These are phyloP conservation scores for Capsicum baccatum DNA, from an alignment of 257 asterid genomes.

Conservation along the genomic window DNA sequence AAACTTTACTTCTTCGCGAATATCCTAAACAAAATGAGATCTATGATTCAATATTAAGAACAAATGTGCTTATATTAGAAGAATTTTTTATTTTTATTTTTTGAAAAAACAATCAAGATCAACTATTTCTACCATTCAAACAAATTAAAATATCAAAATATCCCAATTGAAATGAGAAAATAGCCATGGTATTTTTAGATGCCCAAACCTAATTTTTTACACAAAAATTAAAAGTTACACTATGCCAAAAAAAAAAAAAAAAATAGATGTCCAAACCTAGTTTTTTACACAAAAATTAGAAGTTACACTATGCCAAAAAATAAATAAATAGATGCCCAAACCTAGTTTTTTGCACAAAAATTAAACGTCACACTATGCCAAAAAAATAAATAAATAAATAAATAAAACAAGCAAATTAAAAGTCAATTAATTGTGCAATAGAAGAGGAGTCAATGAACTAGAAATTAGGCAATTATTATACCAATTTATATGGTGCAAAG, in stretches of 20 bases:
- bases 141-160: neutral
- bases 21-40: neutral
- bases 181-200: neutral
- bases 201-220: neutral
- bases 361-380: neutral
- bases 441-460: constrained; percentile 13
- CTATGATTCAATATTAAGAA: neutral
- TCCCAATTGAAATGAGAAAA: neutral
- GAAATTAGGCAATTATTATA: neutral
- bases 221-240: neutral
- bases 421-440: neutral
- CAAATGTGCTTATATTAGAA: neutral
- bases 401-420: neutral
- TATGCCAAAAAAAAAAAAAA: neutral
- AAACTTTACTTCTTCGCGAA: neutral
- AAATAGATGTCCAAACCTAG: neutral
- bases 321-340: neutral
- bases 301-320: neutral
- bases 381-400: too few relatives aligned
- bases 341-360: neutral
- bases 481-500: constrained; percentile 8
- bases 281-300: neutral
- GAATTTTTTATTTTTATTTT: neutral
- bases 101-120: neutral
- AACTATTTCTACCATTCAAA: neutral